A percentile compares a stretch with the other conserved stretches of the same genome.
Conservation (phyloP, 1,284 basidiomycete genomes). For the Meripilus lineatus region DNA sequence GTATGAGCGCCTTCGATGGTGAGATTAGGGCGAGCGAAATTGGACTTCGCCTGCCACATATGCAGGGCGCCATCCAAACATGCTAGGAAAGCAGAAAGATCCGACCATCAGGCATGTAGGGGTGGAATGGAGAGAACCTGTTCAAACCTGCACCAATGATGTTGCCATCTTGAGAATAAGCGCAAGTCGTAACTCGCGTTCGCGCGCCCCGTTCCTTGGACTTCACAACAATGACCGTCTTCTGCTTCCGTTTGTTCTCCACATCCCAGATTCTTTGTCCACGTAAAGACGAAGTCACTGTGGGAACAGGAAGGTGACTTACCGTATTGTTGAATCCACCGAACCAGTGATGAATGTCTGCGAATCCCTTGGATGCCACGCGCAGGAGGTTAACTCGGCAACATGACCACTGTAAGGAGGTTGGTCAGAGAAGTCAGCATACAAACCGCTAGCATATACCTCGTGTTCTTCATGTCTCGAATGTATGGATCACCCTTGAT, state of each 20-base stretch:
- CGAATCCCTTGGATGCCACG: constrained; percentile 86
- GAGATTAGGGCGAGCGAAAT: constrained; percentile 87
- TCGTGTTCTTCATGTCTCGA: constrained; percentile 95
- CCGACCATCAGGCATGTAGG: neutral
- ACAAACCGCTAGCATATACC: constrained; percentile 47
- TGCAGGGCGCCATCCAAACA: constrained; percentile 90
- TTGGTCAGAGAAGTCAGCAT: constrained; percentile 4
- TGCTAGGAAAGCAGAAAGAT: constrained; percentile 25
- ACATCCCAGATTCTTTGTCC: constrained; percentile 85
- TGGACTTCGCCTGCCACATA: constrained; percentile 90
- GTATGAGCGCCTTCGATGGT: constrained; percentile 83
- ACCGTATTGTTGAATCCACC: constrained; percentile 94
- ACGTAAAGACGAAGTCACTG: neutral
- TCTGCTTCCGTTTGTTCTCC: constrained; percentile 85
- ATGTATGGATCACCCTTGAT: constrained; percentile 98
- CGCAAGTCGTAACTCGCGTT: constrained; percentile 86
- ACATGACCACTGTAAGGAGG: constrained; percentile 78
- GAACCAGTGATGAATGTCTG: constrained; percentile 88
- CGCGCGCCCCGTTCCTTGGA: constrained; percentile 94
- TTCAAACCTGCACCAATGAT: constrained; percentile 80
- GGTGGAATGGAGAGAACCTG: neutral
- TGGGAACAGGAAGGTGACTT: constrained; percentile 20
- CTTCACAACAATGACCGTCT: constrained; percentile 92
- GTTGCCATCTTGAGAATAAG: constrained; percentile 82
- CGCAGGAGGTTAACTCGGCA: constrained; percentile 83